Percentiles rank a stretch among this genome's conserved stretches.
Conservation (phyloP, 2,329 filamentous ascomycete species). For the Furcasterigmium sp. region DNA sequence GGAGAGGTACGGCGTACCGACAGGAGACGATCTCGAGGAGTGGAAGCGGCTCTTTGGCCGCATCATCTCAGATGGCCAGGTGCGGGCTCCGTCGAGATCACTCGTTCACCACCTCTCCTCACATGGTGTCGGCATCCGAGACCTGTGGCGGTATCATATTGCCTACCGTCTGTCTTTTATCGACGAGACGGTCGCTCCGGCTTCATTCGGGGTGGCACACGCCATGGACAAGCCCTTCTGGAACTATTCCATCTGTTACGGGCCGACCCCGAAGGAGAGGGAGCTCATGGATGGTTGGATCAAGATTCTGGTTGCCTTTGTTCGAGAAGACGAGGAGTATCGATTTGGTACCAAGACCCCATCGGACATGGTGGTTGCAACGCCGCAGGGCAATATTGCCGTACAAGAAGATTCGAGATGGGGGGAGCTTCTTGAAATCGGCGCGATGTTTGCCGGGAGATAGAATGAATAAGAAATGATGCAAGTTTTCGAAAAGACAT, state of each 20-base stretch:
- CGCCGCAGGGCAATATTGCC: conserved; percentile 23
- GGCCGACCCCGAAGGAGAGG: conserved; percentile 26
- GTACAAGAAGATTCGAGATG: conserved; percentile 28
- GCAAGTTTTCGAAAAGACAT: too few species aligned
- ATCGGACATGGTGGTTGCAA: conserved; percentile 29
- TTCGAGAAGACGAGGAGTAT: conserved; percentile 21
- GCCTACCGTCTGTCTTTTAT: conserved; percentile 36
- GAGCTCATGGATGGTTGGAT: conserved; percentile 32
- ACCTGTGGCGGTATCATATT: conserved; percentile 37
- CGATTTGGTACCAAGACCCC: conserved; percentile 25
- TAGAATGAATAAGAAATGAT: background rate
- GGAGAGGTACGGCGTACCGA: conserved; percentile 27
- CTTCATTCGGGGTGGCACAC: conserved; percentile 26
- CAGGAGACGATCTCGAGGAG: conserved; percentile 19
- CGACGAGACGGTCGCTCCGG: conserved; percentile 28
- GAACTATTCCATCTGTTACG: conserved; percentile 34
- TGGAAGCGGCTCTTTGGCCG: conserved; percentile 31
- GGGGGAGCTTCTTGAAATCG: conserved; percentile 21
- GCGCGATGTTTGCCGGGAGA: conserved; percentile 19
- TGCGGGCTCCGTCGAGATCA: conserved; percentile 28
- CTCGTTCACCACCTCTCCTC: conserved; percentile 21
- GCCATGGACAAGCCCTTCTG: conserved; percentile 37
- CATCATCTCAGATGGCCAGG: conserved; percentile 34
- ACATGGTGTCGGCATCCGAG: conserved; percentile 24
- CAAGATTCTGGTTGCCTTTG: conserved; percentile 28